These are phyloP conservation scores for Globisporangium alternatum DNA, from an alignment of 352 stramenopile genomes.

Conservation along the genomic window DNA sequence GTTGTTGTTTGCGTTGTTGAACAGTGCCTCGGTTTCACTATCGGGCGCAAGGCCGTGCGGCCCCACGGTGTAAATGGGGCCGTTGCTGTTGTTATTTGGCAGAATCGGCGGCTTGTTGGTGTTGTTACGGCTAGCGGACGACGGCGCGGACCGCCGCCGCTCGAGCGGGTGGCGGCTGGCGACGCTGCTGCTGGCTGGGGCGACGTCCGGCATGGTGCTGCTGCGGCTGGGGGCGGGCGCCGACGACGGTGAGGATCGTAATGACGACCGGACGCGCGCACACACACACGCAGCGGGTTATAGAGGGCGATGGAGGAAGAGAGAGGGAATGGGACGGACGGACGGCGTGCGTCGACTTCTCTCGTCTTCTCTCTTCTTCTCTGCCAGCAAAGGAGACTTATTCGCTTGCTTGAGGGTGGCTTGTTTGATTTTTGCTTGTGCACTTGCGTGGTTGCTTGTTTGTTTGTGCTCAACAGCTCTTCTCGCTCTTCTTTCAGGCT, in stretches of 20 bases:
- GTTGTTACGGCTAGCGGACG: background rate
- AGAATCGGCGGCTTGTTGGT: background rate
- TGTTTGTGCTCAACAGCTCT: background rate
- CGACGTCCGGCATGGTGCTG: conserved; percentile 10
- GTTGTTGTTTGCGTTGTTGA: background rate
- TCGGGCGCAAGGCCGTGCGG: background rate
- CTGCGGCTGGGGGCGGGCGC: background rate
- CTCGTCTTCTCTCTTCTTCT: conserved; percentile 1
- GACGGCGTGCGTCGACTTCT: no score
- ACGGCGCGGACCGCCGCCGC: conserved; percentile 10
- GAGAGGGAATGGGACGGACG: background rate
- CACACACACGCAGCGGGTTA: background rate
- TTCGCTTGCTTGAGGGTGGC: background rate
- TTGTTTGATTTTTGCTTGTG: background rate
- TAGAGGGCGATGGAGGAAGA: background rate
- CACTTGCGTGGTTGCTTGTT: background rate
- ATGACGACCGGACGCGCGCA: background rate
- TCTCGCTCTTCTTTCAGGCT: background rate
- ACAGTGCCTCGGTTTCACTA: background rate
- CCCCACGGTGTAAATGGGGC: background rate
- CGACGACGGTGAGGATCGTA: background rate
- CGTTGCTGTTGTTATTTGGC: background rate
- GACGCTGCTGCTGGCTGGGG: background rate
- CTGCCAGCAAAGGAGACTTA: background rate
- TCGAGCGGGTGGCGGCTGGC: conserved; percentile 5